Evolutionary conservation across 306 rosid genomes (phyloP).

Genomic region (Lathyrus tuberosus): DNA sequence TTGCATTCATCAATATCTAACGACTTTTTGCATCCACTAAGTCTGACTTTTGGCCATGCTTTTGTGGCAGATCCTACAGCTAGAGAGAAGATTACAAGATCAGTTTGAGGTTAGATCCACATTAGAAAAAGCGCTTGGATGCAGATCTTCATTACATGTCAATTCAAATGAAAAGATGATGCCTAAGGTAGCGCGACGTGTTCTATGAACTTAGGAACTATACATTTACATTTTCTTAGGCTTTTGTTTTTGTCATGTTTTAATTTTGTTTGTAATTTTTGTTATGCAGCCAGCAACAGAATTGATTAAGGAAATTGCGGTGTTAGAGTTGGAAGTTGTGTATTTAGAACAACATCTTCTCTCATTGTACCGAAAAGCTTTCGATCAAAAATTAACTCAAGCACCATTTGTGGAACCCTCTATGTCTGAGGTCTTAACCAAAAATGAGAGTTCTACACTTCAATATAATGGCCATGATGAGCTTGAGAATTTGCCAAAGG

Average conservation of each 20-base stretch:
- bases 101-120: conserved; percentile 79
- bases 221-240: conserved; percentile 9
- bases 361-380: conserved; percentile 83
- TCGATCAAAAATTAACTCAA: conserved; percentile 66
- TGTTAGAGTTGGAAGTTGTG: conserved; percentile 83
- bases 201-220: conserved; percentile 11
- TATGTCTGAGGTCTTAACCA: conserved; percentile 43
- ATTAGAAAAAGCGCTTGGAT: conserved; percentile 80
- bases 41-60: conserved; percentile 25
- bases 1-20: conserved; percentile 21
- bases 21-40: background rate
- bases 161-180: conserved; percentile 48
- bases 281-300: conserved; percentile 83
- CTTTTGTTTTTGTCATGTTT: conserved; percentile 14
- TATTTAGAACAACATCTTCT: conserved; percentile 98
- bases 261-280: background rate
- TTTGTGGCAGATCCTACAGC: conserved; percentile 71
- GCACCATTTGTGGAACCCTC: conserved; percentile 46
- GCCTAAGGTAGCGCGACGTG: conserved; percentile 67
- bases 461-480: conserved; percentile 50
- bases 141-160: conserved; percentile 56
- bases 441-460: conserved; percentile 51
- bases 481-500: conserved; percentile 46
- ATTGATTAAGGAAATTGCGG: conserved; percentile 87
- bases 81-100: conserved; percentile 81